Evolutionary conservation across 305 asterid genomes (phyloP), one percentile per base, ranked within the genome.

Genomic region (Rubia tinctorum): DNA sequence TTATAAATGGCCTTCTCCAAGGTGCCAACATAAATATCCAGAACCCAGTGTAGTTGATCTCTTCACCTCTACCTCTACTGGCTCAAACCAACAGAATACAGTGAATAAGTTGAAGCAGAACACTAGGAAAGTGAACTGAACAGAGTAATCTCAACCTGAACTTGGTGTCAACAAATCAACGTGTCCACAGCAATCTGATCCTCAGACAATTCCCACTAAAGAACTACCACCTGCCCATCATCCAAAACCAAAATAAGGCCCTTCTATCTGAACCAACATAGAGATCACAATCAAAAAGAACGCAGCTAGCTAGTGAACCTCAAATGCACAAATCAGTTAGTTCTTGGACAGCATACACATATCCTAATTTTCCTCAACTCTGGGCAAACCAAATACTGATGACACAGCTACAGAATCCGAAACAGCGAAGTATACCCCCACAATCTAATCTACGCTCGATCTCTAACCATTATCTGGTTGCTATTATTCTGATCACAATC

Each of bases 201-300:
- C 78, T 69, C 71, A 59, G 75, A 66, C 71, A 73, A 78, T 63
- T 12, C 56, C 72, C 59, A 78, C 78, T 62, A 69, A 27, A 68
- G 74, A 67, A 73, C 78, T 69, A 62, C 62, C 68, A 78, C 81
- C 78, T 78, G 78, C 81, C 75, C 78, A 73, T 53, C 72, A 78
- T 73, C 81, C 81, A 62, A 73, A 78, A 62, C 75, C 71, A 73
- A 68, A 73, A 78, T 78, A 78, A 78, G 78, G 75, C 66, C 75
- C 75, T 78, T 61, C 69, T 63, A 73, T 53, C 75, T 71, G 68
- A 43, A 73, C 72, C 74, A 78, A 71, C 64, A 67, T 61, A 68
- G 67, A 72, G 65, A 62, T 60, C 75, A 67, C 73, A 73, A 73
- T 69, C 64, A 51, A 73, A 69, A 68, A 53, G 71, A 77, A 77